Conservation (phyloP, 2,329 filamentous ascomycete species). For the Fusarium sp. region DNA sequence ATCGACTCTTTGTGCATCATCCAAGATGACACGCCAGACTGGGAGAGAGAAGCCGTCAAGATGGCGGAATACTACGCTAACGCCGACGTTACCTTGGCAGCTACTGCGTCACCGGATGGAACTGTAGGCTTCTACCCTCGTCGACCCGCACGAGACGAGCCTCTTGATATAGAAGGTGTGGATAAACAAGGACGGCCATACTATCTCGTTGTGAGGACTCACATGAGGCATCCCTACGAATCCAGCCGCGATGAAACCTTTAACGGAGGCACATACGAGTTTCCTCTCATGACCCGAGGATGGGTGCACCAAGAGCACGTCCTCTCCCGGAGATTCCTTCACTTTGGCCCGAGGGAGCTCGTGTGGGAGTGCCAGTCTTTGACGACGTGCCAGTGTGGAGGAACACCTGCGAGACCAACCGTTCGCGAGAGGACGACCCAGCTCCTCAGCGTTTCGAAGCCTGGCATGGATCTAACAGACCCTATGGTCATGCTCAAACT, state of each 20-base stretch:
- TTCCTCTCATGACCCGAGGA: background rate
- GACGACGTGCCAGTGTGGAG: background rate
- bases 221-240: background rate
- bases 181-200: background rate
- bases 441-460: background rate
- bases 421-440: background rate
- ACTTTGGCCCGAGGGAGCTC: background rate
- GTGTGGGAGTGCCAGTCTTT: background rate
- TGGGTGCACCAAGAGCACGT: background rate
- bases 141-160: background rate
- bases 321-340: background rate
- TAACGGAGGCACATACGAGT: background rate
- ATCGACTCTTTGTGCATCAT: background rate
- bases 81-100: background rate
- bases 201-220: background rate
- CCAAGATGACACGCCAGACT: background rate
- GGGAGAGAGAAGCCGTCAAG: background rate
- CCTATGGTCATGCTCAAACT: background rate
- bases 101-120: background rate
- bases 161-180: background rate
- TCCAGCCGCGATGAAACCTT: background rate
- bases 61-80: background rate
- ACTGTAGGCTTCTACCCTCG: background rate
- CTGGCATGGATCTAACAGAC: background rate
- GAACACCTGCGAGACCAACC: background rate